A percentile compares a stretch with the other conserved stretches of the same genome.
Conservation (phyloP, 208 protist genomes). For the Trypanosoma cruzi region DNA sequence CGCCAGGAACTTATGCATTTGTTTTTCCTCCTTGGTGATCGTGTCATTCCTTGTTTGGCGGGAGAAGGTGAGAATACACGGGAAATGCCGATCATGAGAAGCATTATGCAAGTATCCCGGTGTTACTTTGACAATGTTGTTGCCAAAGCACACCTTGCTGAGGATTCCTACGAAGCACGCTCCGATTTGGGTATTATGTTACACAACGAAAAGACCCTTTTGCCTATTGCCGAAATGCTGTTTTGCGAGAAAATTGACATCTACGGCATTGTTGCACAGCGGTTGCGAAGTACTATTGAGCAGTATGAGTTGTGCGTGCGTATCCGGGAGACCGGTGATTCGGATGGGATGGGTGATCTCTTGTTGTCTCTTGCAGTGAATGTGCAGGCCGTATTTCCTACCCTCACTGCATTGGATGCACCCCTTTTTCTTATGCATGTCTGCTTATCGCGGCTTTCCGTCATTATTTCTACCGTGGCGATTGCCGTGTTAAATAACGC, state of each 20-base stretch:
- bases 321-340: slow-evolving; percentile 33
- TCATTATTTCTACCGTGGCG: slow-evolving; percentile 79
- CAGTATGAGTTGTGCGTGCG: slow-evolving; percentile 69
- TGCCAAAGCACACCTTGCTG: slow-evolving; percentile 61
- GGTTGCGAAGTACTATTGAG: slow-evolving; percentile 49
- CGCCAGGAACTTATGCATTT: slow-evolving; percentile 76
- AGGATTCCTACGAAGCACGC: slow-evolving; percentile 77
- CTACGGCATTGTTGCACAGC: slow-evolving; percentile 45
- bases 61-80: background rate
- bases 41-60: slow-evolving; percentile 40
- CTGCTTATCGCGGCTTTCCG: slow-evolving; percentile 82
- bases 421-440: slow-evolving; percentile 72
- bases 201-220: slow-evolving; percentile 77
- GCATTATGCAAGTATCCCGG: slow-evolving; percentile 29
- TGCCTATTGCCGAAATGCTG: slow-evolving; percentile 80
- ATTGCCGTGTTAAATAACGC: slow-evolving; percentile 69
- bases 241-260: slow-evolving; percentile 73
- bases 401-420: slow-evolving; percentile 24
- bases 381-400: slow-evolving; percentile 14
- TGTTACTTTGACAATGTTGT: slow-evolving; percentile 76
- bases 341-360: slow-evolving; percentile 17
- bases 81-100: background rate
- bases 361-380: slow-evolving; percentile 52
- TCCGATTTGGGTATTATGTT: slow-evolving; percentile 58
- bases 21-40: slow-evolving; percentile 70